Conservation (phyloP, 176 grass and related monocot genomes). For the Aegilops sharonensis region DNA sequence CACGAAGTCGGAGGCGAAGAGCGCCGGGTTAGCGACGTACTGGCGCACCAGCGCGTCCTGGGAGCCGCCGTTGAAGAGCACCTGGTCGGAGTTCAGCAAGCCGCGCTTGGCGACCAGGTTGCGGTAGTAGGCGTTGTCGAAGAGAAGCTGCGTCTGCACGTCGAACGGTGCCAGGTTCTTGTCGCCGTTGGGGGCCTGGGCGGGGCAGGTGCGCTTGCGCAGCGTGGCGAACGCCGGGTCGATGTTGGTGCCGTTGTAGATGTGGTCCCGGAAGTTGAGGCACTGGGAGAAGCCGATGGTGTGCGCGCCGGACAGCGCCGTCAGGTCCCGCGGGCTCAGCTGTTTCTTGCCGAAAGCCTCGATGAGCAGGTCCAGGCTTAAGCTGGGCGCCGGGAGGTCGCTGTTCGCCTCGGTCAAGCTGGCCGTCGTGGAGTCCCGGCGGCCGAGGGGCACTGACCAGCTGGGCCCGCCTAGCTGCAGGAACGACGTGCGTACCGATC, state of each 20-base stretch:
- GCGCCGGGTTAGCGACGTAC: not conserved
- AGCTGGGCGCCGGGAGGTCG: conserved; percentile 45
- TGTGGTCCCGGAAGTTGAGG: conserved; percentile 57
- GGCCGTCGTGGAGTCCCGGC: conserved; percentile 60
- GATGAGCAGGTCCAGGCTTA: conserved; percentile 36
- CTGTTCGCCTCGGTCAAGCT: conserved; percentile 39
- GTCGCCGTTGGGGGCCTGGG: conserved; percentile 2
- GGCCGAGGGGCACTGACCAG: conserved; percentile 61
- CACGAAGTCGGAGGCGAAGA: conserved; percentile 39
- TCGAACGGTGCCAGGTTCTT: conserved; percentile 52
- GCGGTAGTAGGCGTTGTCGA: conserved; percentile 68
- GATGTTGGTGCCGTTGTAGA: conserved; percentile 63
- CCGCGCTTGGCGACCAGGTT: conserved; percentile 44
- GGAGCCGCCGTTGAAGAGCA: conserved; percentile 54
- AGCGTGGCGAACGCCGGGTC: conserved; percentile 38
- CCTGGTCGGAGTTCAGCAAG: conserved; percentile 79
- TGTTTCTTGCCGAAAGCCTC: conserved; percentile 44
- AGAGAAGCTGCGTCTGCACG: conserved; percentile 38
- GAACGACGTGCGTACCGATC: no score
- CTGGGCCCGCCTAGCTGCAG: conserved; percentile 11
- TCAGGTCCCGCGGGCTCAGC: conserved; percentile 52
- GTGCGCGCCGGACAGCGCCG: conserved; percentile 76
- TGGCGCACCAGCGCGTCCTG: conserved; percentile 16
- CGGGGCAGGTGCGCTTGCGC: conserved; percentile 32
- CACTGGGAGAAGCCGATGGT: conserved; percentile 72